These are phyloP conservation scores for Suillus decipiens DNA, from an alignment of 768 basidiomycete species.

Conservation along the genomic window DNA sequence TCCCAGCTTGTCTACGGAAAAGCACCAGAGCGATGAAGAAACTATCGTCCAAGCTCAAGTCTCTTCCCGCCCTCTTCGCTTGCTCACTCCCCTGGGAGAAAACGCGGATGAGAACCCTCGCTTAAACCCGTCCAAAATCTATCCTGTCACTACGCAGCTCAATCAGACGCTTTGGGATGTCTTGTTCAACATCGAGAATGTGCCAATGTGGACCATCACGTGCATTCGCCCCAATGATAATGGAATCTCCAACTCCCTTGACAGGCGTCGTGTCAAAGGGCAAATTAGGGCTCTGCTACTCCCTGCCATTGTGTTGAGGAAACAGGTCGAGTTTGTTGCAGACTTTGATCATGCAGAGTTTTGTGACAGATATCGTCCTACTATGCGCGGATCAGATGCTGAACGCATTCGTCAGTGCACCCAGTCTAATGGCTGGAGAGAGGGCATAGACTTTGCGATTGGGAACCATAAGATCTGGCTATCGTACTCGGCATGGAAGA, in stretches of 20 bases:
- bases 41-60: slow-evolving; percentile 68
- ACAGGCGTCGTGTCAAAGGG: slow-evolving; percentile 60
- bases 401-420: slow-evolving; percentile 54
- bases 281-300: slow-evolving; percentile 57
- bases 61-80: slow-evolving; percentile 56
- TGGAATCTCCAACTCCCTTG: slow-evolving; percentile 61
- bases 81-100: slow-evolving; percentile 39
- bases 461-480: slow-evolving; percentile 59
- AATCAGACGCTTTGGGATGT: slow-evolving; percentile 55
- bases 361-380: slow-evolving; percentile 54
- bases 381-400: slow-evolving; percentile 46
- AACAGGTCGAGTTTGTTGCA: slow-evolving; percentile 50
- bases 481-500: slow-evolving; percentile 58
- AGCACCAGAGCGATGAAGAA: slow-evolving; percentile 54
- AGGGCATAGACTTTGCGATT: slow-evolving; percentile 54
- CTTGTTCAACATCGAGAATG: slow-evolving; percentile 45
- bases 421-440: slow-evolving; percentile 51
- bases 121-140: slow-evolving; percentile 53
- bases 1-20: slow-evolving; percentile 58
- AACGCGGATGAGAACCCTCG: slow-evolving; percentile 37
- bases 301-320: slow-evolving; percentile 51
- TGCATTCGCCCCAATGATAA: slow-evolving; percentile 70
- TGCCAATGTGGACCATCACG: slow-evolving; percentile 54
- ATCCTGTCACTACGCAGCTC: slow-evolving; percentile 60
- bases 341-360: slow-evolving; percentile 52